These are phyloP conservation scores for Xenosphaeropsis pyriputrescens DNA, from an alignment of 2,329 filamentous ascomycete genomes.

Conservation along the genomic window DNA sequence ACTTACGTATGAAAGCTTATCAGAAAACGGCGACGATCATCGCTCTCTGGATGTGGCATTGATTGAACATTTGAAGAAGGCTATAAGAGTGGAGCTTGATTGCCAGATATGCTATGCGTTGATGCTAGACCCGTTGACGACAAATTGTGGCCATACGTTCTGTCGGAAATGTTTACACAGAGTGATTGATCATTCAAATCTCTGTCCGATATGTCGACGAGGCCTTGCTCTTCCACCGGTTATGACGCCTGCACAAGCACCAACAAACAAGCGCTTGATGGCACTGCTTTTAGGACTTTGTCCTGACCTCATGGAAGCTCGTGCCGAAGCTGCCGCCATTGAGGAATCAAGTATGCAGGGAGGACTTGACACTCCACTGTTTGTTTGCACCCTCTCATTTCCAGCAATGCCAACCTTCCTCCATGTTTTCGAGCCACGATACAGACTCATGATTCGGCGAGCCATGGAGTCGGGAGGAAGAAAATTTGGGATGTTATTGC, in stretches of 20 bases:
- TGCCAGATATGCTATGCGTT: constrained; percentile 80
- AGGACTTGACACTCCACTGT: constrained; percentile 53
- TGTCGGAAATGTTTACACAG: constrained; percentile 68
- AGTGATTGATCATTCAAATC: constrained; percentile 60
- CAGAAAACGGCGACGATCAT: constrained; percentile 6
- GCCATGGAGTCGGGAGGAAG: constrained; percentile 53
- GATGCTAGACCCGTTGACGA: constrained; percentile 71
- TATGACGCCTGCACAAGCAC: constrained; percentile 19
- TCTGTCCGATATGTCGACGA: constrained; percentile 71
- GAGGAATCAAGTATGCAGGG: constrained; percentile 41
- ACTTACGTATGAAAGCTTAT: constrained; percentile 29
- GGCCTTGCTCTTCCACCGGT: constrained; percentile 34
- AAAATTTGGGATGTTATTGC: constrained; percentile 77
- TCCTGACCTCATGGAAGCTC: constrained; percentile 43
- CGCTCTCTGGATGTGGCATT: constrained; percentile 28
- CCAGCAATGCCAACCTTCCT: constrained; percentile 75
- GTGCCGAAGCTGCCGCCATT: constrained; percentile 33
- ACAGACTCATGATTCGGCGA: constrained; percentile 76
- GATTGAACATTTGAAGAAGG: constrained; percentile 43
- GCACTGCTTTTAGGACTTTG: constrained; percentile 55
- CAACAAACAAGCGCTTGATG: constrained; percentile 47
- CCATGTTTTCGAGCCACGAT: constrained; percentile 86
- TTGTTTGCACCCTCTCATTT: constrained; percentile 71
- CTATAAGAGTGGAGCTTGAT: constrained; percentile 57
- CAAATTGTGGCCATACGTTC: constrained; percentile 78